phyloP scores from a whole-genome alignment of 352 stramenopile species.

The Phytophthora kernoviae region DNA sequence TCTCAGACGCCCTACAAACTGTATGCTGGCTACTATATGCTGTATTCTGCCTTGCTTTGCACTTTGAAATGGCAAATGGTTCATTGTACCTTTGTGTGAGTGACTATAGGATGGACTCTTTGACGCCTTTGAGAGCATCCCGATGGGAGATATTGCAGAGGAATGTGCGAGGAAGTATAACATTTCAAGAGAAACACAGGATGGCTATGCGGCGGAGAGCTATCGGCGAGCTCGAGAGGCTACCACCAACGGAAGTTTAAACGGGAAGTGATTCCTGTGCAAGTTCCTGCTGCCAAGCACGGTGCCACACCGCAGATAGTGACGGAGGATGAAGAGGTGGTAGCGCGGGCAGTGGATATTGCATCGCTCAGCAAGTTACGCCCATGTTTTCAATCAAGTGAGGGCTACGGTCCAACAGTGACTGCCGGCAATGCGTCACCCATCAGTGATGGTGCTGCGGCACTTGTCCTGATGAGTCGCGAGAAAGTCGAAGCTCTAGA shows the following conservation, averaged over 20 bases:
- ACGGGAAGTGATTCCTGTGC: conserved; percentile 85
- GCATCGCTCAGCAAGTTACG: conserved; percentile 87
- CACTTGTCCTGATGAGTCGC: conserved; percentile 93
- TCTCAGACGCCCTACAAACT: conserved; percentile 88
- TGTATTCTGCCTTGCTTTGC: no score
- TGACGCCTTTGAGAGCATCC: conserved; percentile 93
- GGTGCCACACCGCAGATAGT: conserved; percentile 34
- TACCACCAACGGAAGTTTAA: conserved; percentile 65
- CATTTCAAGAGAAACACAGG: conserved; percentile 92
- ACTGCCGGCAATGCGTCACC: conserved; percentile 95
- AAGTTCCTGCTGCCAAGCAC: conserved; percentile 53
- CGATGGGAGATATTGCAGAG: conserved; percentile 96
- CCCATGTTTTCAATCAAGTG: conserved; percentile 87
- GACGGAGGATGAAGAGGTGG: conserved; percentile 91
- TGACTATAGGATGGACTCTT: conserved; percentile 91
- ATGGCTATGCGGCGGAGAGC: conserved; percentile 91
- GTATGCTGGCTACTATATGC: conserved; percentile 52
- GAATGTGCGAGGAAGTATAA: conserved; percentile 86
- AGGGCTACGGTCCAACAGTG: conserved; percentile 85
- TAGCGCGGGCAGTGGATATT: conserved; percentile 70
- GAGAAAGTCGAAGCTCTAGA: conserved; percentile 69
- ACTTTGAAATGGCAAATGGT: not conserved
- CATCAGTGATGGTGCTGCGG: conserved; percentile 96
- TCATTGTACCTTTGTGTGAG: conserved; percentile 19
- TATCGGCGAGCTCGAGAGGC: conserved; percentile 84